Percentiles rank a stretch among this genome's conserved stretches.
phyloP scores from a whole-genome alignment of 176 grass and related monocot species.

The Zoysia japonica region DNA sequence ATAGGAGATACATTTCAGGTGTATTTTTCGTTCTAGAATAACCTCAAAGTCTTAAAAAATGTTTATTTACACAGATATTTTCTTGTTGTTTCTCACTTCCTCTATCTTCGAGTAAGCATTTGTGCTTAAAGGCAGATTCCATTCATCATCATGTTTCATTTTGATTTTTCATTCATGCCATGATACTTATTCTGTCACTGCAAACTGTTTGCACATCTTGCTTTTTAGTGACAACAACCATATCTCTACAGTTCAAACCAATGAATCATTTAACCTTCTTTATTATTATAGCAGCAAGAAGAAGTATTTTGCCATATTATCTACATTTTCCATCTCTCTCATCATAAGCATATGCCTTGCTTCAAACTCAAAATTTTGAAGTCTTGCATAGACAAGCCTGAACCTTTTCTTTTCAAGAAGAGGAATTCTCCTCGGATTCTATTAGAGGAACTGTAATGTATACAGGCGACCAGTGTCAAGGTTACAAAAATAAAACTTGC shows the following conservation, averaged over 20 bases:
- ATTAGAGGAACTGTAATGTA: not conserved
- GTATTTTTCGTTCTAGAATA: not conserved
- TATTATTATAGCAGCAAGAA: not conserved
- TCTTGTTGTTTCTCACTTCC: slow-evolving; percentile 5
- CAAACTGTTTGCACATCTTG: slow-evolving; percentile 6
- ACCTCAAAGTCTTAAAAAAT: not conserved
- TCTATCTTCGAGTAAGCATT: not conserved
- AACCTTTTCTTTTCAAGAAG: not conserved
- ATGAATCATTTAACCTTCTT: slow-evolving; percentile 17
- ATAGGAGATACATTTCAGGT: not conserved
- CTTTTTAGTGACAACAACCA: slow-evolving; percentile 2
- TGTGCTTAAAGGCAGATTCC: not conserved
- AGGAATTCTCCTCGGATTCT: not conserved
- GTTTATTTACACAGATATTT: slow-evolving; percentile 6
- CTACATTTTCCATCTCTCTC: not conserved
- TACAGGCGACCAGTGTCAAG: not conserved
- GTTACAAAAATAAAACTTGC: not conserved
- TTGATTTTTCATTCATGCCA: not conserved
- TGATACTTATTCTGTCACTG: not conserved
- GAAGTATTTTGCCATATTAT: slow-evolving; percentile 9
- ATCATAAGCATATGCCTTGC: not conserved
- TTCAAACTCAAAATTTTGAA: slow-evolving; percentile 6
- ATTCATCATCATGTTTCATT: slow-evolving; percentile 25
- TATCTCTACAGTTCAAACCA: slow-evolving; percentile 3
- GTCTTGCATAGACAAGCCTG: not conserved